These are phyloP conservation scores for Leishmania gerbilli DNA, from an alignment of 208 protist species.

Conservation along the genomic window DNA sequence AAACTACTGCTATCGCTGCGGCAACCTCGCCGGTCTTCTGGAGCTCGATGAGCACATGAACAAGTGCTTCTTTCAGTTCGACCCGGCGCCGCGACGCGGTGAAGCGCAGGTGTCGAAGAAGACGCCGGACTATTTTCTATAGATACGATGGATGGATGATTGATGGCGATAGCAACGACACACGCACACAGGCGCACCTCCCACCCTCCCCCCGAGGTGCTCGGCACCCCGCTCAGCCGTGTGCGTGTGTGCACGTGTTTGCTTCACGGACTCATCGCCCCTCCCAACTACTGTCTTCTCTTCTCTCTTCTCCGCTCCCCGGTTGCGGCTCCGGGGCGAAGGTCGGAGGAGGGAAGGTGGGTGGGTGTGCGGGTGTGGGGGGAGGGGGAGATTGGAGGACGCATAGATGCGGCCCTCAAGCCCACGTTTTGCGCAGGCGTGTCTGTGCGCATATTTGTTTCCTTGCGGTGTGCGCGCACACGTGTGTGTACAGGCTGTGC, in stretches of 20 bases:
- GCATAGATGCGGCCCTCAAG: neutral
- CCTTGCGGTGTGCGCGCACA: neutral
- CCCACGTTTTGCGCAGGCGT: neutral
- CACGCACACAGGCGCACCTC: neutral
- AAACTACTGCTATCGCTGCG: constrained; percentile 99
- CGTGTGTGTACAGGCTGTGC: neutral
- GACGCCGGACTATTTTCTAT: constrained; percentile 98
- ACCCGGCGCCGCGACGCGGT: constrained; percentile 97
- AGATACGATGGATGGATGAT: neutral
- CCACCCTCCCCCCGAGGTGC: neutral
- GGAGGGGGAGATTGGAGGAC: neutral
- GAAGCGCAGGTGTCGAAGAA: constrained; percentile 98
- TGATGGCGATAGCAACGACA: neutral
- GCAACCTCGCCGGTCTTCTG: constrained; percentile 97
- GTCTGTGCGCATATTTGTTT: neutral
- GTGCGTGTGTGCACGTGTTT: neutral
- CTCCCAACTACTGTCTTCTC: neutral
- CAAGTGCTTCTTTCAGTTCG: constrained; percentile 99
- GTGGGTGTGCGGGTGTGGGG: neutral
- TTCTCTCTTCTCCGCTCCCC: neutral
- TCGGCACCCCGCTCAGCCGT: neutral
- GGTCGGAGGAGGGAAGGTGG: neutral
- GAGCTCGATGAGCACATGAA: constrained; percentile 99
- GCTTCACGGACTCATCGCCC: neutral
- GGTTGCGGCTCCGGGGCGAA: neutral